Conservation (phyloP, 2,329 filamentous ascomycete species). For the Bimuria novae-zelandiae region DNA sequence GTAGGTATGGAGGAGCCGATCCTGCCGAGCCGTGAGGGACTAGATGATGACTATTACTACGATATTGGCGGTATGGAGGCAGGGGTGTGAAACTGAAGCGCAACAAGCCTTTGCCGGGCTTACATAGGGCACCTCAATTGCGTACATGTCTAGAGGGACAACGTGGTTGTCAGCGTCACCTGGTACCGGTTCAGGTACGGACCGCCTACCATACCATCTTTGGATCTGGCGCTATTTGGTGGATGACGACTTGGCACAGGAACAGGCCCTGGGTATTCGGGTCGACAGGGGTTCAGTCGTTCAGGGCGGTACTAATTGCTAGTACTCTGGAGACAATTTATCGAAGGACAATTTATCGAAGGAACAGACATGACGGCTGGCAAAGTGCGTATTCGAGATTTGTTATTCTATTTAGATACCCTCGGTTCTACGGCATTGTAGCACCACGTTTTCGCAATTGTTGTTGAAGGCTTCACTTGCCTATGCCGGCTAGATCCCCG, state of each 20-base stretch:
- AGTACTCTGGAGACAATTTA: constrained; percentile 5
- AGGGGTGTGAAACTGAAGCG: constrained; percentile 26
- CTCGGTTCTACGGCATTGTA: constrained; percentile 19
- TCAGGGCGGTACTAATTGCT: constrained; percentile 3
- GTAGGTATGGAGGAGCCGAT: constrained; percentile 69
- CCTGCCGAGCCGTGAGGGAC: constrained; percentile 79
- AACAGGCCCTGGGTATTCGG: constrained; percentile 2
- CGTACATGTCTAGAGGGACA: not conserved
- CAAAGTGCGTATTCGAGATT: constrained; percentile 9
- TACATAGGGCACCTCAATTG: not conserved
- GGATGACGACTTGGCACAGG: constrained; percentile 7
- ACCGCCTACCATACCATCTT: not conserved
- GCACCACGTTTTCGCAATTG: not conserved
- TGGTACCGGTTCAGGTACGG: not conserved
- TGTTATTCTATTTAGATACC: constrained; percentile 33
- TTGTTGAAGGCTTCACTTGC: constrained; percentile 3
- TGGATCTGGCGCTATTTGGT: constrained; percentile 9
- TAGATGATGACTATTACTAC: constrained; percentile 95
- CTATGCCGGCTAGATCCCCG: constrained; percentile 8
- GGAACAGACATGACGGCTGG: too few species aligned
- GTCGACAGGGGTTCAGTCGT: not conserved
- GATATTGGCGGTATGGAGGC: constrained; percentile 56
- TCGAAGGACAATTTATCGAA: too few species aligned
- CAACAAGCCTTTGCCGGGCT: too few species aligned
- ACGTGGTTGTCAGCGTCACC: not conserved